These are phyloP conservation scores for Pseudogymnoascus sp. DNA, from an alignment of 2,329 filamentous ascomycete species.

Conservation along the genomic window DNA sequence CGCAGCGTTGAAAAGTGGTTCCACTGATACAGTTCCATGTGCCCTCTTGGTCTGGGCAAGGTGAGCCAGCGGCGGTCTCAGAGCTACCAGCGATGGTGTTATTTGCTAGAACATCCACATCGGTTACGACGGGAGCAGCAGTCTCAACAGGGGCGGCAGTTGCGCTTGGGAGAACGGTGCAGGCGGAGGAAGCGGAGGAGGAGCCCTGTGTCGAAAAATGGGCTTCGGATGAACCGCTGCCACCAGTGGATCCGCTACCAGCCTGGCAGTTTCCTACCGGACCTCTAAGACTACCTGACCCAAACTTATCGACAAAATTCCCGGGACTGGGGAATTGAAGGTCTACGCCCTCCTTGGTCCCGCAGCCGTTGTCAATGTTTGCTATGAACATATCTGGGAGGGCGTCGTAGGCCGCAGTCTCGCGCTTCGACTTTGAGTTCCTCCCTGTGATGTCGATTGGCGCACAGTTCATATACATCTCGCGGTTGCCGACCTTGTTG, in stretches of 20 bases:
- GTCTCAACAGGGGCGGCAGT: conserved; percentile 6
- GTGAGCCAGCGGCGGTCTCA: conserved; percentile 31
- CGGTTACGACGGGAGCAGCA: conserved; percentile 10
- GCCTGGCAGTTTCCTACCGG: conserved; percentile 21
- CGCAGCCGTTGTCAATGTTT: conserved; percentile 45
- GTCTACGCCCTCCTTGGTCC: conserved; percentile 38
- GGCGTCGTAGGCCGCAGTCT: conserved; percentile 43
- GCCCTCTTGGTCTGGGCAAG: conserved; percentile 41
- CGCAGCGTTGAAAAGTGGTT: conserved; percentile 46
- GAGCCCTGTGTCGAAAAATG: conserved; percentile 30
- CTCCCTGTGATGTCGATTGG: conserved; percentile 55
- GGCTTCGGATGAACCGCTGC: background rate
- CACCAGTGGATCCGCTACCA: conserved; percentile 20
- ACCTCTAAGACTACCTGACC: conserved; percentile 23
- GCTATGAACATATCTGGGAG: conserved; percentile 69
- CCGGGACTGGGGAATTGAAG: conserved; percentile 49
- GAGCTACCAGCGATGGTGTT: conserved; percentile 17
- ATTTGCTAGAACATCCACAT: conserved; percentile 17
- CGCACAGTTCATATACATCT: conserved; percentile 97
- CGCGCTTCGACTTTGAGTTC: conserved; percentile 33
- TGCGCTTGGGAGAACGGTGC: conserved; percentile 18
- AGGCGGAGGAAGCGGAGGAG: too few relatives aligned
- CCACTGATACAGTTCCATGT: conserved; percentile 46
- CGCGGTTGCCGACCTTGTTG: conserved; percentile 84
- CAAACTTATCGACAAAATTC: conserved; percentile 39